Base-by-base conservation (phyloP, 2,329 filamentous ascomycete species). In the Ophiostoma ulmi region DNA sequence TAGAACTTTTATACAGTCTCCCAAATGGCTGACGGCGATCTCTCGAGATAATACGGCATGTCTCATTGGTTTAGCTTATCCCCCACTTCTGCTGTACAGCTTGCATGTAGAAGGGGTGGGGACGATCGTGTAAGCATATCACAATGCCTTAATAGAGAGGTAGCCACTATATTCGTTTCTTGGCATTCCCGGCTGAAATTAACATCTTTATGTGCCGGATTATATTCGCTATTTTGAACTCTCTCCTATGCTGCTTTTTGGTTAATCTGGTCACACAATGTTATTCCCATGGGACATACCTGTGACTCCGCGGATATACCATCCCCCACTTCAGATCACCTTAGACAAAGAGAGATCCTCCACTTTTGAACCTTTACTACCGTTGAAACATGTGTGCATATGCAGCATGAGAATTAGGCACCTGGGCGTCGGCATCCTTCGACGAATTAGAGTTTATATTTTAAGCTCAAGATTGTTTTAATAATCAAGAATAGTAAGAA, bases 71-170 rank as follows among this genome's bases (percentile, higher is more conserved):
- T 41, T 17, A 36, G 31, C 70, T 65, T 69, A 71, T 71, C 70
- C 70, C 70, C 70, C 70, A 71, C 70, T 71, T 69, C 38, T 71
- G 70, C 52, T 39, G 20, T 65, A 20, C n/a, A 11, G 20, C 44
- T 20, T 55, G 17, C 52, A 58, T 11, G 22, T 8, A 26, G n/a
- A 58, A 58, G 52, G 52, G 52, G 52, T 58, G 52, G 52, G 52
- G 52, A 31, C n/a, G 11, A 6, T 13, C 22, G 61, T 35, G 22
- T 64, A 65, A 39, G 20, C 17, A n/a, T 14, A 65, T 38, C 31
- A n/a, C 63, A 10, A 22, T 11, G 35, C 20, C 6, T n/a, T n/a
- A 10, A 65, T 39, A 10, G 17, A 38, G 17, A 38, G 55, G 6
- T 26, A 6, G 17, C n/a, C 44, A n/a, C 17, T 48, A 20, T 48